phyloP scores from a whole-genome alignment of 1,284 basidiomycete genomes.

The Irpex sp. region DNA sequence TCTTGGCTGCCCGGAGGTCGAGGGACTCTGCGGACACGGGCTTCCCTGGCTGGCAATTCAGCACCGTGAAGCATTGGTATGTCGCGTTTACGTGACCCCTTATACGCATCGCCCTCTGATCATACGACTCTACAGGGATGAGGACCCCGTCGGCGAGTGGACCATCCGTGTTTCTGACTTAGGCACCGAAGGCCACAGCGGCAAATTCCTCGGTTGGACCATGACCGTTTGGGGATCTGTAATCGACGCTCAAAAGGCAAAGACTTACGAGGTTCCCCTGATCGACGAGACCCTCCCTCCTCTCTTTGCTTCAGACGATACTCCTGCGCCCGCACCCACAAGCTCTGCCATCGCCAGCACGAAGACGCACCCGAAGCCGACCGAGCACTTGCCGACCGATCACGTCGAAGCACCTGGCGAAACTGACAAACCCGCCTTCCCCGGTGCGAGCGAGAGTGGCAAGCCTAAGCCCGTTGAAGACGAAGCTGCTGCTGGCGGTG shows the following conservation, averaged over 20 bases:
- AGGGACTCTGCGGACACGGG: slow-evolving; percentile 72
- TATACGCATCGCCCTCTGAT: slow-evolving; percentile 16
- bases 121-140: slow-evolving; percentile 61
- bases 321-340: slow-evolving; percentile 29
- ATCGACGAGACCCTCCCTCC: slow-evolving; percentile 57
- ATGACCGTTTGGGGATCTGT: slow-evolving; percentile 94
- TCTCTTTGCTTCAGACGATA: slow-evolving; percentile 3
- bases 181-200: slow-evolving; percentile 52
- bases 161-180: slow-evolving; percentile 84
- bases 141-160: slow-evolving; percentile 93
- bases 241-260: slow-evolving; percentile 68
- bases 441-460: slow-evolving; percentile 25
- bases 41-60: slow-evolving; percentile 94
- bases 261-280: slow-evolving; percentile 60
- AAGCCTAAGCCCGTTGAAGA: slow-evolving; percentile 30
- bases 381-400: slow-evolving; percentile 82
- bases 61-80: slow-evolving; percentile 98
- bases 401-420: slow-evolving; percentile 74
- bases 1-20: slow-evolving; percentile 74
- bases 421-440: slow-evolving; percentile 62
- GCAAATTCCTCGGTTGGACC: slow-evolving; percentile 88
- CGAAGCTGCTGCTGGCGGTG: slow-evolving; percentile 16
- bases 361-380: slow-evolving; percentile 81
- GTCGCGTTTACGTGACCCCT: slow-evolving; percentile 23
- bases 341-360: slow-evolving; percentile 41